Evolutionary conservation across 2,329 filamentous ascomycete species (phyloP).

Genomic region (Colletotrichum siamense): DNA sequence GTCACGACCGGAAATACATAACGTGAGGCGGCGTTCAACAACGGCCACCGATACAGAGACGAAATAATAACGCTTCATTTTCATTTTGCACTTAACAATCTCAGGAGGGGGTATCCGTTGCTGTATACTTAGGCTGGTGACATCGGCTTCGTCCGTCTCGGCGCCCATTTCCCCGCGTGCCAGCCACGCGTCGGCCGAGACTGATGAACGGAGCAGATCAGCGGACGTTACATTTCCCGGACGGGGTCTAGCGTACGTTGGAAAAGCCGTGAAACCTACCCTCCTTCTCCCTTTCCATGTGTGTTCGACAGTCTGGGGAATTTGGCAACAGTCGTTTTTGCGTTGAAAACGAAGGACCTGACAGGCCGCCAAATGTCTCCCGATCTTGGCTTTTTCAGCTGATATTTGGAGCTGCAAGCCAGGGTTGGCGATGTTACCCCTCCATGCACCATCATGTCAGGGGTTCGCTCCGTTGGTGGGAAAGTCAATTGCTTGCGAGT

Average conservation of each 20-base stretch:
- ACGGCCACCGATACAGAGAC: background rate
- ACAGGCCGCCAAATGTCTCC: background rate
- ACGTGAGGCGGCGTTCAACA: slow-evolving; percentile 12
- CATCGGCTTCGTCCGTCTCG: background rate
- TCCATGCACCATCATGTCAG: background rate
- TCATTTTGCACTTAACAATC: background rate
- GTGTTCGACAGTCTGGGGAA: background rate
- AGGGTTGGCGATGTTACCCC: background rate
- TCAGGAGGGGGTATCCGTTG: background rate
- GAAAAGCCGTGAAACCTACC: background rate
- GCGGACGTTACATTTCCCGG: background rate
- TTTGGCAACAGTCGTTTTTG: background rate
- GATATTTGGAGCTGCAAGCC: background rate
- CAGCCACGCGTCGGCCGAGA: background rate
- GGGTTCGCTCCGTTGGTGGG: background rate
- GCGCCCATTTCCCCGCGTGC: slow-evolving; percentile 3
- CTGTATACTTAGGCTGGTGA: background rate
- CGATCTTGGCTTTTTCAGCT: background rate
- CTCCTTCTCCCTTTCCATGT: background rate
- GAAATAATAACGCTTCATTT: background rate
- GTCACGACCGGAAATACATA: background rate
- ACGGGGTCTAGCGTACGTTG: background rate
- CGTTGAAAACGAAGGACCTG: background rate
- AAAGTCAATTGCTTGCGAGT: background rate
- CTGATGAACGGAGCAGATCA: background rate